A percentile compares a stretch with the other conserved stretches of the same genome.
These are phyloP conservation scores for Alternaria solani DNA, from an alignment of 2,329 filamentous ascomycete genomes.

Conservation along the genomic window DNA sequence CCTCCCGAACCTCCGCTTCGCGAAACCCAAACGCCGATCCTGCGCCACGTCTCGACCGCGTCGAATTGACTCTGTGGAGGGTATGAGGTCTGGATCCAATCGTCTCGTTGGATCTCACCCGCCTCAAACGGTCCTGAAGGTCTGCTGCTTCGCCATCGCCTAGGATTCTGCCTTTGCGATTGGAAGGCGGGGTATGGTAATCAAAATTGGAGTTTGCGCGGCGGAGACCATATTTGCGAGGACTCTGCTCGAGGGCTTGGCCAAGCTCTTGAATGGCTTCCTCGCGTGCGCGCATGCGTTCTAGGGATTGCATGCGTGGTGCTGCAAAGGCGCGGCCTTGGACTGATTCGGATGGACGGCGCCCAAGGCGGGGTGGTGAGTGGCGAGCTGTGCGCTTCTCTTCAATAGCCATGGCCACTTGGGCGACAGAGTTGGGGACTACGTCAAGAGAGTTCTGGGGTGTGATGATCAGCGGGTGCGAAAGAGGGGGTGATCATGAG, in stretches of 20 bases:
- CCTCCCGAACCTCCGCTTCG: constrained; percentile 49
- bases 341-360: constrained; percentile 50
- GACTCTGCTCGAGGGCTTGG: constrained; percentile 54
- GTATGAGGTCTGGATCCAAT: constrained; percentile 29
- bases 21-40: constrained; percentile 46
- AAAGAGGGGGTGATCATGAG: not conserved
- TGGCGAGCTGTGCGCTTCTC: constrained; percentile 54
- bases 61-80: constrained; percentile 32
- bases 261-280: constrained; percentile 54
- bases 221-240: constrained; percentile 51
- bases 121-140: constrained; percentile 39
- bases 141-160: constrained; percentile 41
- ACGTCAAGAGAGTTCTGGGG: constrained; percentile 62
- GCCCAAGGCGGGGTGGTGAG: constrained; percentile 39
- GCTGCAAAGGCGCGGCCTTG: constrained; percentile 63
- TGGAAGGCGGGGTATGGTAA: constrained; percentile 47
- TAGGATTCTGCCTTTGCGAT: constrained; percentile 44
- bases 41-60: constrained; percentile 31
- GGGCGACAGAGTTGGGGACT: constrained; percentile 62
- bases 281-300: constrained; percentile 54
- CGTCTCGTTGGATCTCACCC: constrained; percentile 45
- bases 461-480: not conserved
- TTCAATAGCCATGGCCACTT: constrained; percentile 64
- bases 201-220: constrained; percentile 39
- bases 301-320: constrained; percentile 60